phyloP scores from a whole-genome alignment of 73 alveolate genomes.

The Uronychia setigera region DNA sequence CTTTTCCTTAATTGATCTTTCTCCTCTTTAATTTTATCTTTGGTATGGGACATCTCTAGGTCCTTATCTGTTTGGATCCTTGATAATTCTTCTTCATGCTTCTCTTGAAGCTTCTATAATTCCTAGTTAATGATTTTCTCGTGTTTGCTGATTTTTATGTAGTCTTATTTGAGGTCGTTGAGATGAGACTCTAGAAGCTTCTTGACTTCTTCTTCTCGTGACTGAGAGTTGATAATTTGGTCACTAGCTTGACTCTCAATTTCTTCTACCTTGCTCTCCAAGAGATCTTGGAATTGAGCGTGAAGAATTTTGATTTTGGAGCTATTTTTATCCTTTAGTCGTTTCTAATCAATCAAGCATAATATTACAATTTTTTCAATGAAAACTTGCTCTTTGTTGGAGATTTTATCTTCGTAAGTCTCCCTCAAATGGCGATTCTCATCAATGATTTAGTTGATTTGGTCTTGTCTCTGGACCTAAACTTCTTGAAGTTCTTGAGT shows the following conservation, averaged over 20 bases:
- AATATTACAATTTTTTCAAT: not conserved
- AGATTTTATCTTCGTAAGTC: not conserved
- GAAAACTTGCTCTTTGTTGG: not conserved
- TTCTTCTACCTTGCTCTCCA: constrained; percentile 1
- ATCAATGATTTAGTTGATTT: not conserved
- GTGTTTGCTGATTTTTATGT: not conserved
- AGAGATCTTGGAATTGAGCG: not conserved
- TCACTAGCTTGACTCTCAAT: not conserved
- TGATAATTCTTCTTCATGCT: not conserved
- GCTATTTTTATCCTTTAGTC: not conserved
- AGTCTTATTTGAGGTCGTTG: not conserved
- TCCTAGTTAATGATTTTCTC: not conserved
- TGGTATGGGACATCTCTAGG: too few species aligned
- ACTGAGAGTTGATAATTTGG: not conserved
- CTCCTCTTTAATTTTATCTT: too few species aligned
- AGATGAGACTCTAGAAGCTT: not conserved
- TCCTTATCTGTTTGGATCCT: too few species aligned
- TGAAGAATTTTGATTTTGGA: not conserved
- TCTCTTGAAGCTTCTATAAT: not conserved
- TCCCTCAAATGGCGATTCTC: not conserved
- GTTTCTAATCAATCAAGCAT: not conserved
- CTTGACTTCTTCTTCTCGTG: not conserved
- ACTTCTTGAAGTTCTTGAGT: not conserved
- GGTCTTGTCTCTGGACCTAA: not conserved
- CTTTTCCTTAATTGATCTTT: too few species aligned